These are phyloP conservation scores for Apiospora arundinis DNA, from an alignment of 2,329 filamentous ascomycete genomes.

Conservation along the genomic window DNA sequence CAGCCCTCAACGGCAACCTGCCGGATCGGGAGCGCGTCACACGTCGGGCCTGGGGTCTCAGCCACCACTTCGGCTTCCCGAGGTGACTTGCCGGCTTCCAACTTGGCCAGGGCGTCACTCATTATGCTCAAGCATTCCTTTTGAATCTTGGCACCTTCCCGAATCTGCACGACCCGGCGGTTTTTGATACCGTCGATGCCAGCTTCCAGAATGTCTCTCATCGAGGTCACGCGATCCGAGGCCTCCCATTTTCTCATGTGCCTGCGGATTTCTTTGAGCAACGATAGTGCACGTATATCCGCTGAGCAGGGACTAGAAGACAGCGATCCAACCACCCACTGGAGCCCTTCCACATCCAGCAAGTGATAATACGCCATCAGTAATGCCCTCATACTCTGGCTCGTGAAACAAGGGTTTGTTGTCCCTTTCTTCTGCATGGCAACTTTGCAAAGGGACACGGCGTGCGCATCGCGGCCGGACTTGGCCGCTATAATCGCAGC, in stretches of 20 bases:
- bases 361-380: constrained; percentile 34
- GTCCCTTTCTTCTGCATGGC: constrained; percentile 34
- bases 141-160: constrained; percentile 31
- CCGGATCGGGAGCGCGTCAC: neutral
- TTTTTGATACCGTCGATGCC: constrained; percentile 26
- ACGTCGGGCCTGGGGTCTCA: neutral
- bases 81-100: neutral
- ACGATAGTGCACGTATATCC: constrained; percentile 31
- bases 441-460: constrained; percentile 36
- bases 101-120: constrained; percentile 29
- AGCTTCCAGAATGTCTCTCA: constrained; percentile 30
- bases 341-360: constrained; percentile 32
- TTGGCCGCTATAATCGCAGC: constrained; percentile 34
- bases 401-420: constrained; percentile 37
- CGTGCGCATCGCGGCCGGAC: constrained; percentile 32
- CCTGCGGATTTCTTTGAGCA: constrained; percentile 33
- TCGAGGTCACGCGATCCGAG: constrained; percentile 3
- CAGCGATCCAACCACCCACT: constrained; percentile 32
- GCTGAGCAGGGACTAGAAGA: constrained; percentile 29
- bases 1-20: neutral
- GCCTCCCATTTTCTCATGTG: constrained; percentile 26
- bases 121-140: constrained; percentile 36
- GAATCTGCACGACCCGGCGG: constrained; percentile 28
- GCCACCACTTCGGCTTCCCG: neutral
- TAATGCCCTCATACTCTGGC: constrained; percentile 31